These are phyloP conservation scores for Buddleja alternifolia DNA, from an alignment of 257 asterid genomes.

Conservation along the genomic window DNA sequence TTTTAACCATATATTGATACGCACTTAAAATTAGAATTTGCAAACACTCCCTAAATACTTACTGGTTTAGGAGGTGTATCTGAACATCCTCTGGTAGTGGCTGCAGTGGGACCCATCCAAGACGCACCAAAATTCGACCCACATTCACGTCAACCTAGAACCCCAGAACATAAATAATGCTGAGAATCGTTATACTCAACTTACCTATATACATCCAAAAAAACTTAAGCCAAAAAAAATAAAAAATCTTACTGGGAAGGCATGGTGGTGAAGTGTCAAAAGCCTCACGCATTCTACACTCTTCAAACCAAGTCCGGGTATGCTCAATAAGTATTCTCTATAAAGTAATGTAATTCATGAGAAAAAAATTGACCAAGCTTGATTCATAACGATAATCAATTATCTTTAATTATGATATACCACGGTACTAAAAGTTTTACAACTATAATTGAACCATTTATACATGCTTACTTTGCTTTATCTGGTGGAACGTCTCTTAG, in stretches of 20 bases:
- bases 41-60: constrained; percentile 28
- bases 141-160: constrained; percentile 69
- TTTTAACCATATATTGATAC: too few relatives aligned
- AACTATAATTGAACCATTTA: background rate
- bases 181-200: constrained; percentile 7
- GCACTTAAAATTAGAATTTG: background rate
- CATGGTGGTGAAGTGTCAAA: constrained; percentile 55
- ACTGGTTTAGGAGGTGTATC: constrained; percentile 57
- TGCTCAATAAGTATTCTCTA: constrained; percentile 64
- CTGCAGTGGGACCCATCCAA: constrained; percentile 75
- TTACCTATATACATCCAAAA: background rate
- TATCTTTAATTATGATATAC: background rate
- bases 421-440: background rate
- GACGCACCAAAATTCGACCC: constrained; percentile 58
- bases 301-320: constrained; percentile 66
- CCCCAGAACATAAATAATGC: background rate
- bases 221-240: too few relatives aligned
- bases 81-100: constrained; percentile 53
- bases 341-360: constrained; percentile 10
- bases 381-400: background rate
- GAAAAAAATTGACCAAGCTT: background rate
- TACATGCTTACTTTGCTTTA: constrained; percentile 46
- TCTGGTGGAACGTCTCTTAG: constrained; percentile 57
- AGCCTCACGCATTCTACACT: constrained; percentile 77
- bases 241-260: constrained; percentile 62